These are phyloP conservation scores for Pisolithus sp. DNA, from an alignment of 768 basidiomycete species.

Conservation along the genomic window DNA sequence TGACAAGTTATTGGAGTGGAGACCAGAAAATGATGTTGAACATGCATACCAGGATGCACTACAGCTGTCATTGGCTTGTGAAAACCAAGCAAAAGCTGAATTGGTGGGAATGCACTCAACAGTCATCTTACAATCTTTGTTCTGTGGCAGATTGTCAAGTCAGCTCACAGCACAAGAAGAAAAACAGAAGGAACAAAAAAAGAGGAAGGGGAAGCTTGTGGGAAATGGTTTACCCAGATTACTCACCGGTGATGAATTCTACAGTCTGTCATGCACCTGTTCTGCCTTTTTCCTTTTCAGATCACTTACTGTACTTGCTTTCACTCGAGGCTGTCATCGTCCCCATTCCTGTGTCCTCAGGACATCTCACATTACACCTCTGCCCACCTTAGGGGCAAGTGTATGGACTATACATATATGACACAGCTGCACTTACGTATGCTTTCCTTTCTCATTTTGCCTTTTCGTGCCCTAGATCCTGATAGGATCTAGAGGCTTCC, in stretches of 20 bases:
- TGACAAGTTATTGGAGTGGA: background rate
- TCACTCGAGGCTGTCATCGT: too few species aligned
- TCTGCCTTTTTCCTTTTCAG: too few species aligned
- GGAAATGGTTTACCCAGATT: background rate
- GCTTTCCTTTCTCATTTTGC: too few species aligned
- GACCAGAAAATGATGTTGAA: background rate
- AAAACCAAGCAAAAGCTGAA: background rate
- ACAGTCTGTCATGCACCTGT: too few species aligned
- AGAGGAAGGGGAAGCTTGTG: background rate
- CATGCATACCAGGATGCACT: background rate
- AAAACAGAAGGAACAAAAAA: background rate
- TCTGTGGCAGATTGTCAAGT: constrained; percentile 5
- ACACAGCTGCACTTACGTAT: too few species aligned
- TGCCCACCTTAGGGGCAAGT: too few species aligned
- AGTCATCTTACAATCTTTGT: constrained; percentile 10
- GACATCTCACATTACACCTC: too few species aligned
- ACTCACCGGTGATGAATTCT: background rate
- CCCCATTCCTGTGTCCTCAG: too few species aligned
- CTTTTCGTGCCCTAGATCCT: too few species aligned
- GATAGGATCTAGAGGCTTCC: too few species aligned
- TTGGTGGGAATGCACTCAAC: constrained; percentile 10
- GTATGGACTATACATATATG: too few species aligned
- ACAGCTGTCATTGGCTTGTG: background rate
- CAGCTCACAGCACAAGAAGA: constrained; percentile 13
- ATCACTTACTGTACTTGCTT: too few species aligned